Evolutionary conservation across 345 rosid species (phyloP).

Genomic region (Rhodomyrtus tomentosa): DNA sequence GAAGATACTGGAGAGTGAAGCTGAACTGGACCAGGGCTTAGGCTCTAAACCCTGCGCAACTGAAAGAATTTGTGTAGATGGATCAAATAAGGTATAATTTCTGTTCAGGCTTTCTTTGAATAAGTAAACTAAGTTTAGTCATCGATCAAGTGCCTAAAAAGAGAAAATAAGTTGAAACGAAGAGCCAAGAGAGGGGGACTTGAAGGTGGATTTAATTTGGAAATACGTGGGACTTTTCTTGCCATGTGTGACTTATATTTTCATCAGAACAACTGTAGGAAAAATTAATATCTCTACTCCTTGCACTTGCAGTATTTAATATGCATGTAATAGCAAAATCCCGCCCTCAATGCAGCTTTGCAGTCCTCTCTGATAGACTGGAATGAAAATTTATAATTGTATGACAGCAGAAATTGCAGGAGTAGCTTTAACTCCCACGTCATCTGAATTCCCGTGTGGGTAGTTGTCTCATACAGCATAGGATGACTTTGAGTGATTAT

Average conservation of each 20-base stretch:
- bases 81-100: not conserved
- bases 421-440: not conserved
- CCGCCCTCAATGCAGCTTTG: not conserved
- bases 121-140: not conserved
- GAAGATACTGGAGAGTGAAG: slow-evolving; percentile 16
- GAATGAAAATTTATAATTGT: not conserved
- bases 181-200: not conserved
- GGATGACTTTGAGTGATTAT: not conserved
- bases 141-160: not conserved
- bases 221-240: not conserved
- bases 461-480: not conserved
- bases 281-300: not conserved
- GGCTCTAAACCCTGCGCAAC: not conserved
- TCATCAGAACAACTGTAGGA: not conserved
- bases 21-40: slow-evolving; percentile 9
- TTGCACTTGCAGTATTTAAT: not conserved
- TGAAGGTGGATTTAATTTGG: not conserved
- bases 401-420: not conserved
- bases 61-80: not conserved
- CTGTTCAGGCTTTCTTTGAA: not conserved
- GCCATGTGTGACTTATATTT: not conserved
- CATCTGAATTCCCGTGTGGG: not conserved
- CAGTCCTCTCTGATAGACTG: not conserved
- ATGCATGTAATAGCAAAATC: not conserved
- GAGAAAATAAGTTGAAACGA: not conserved